These are phyloP conservation scores for Ceratobasidium theobromae DNA, from an alignment of 1,284 basidiomycete species.

Conservation along the genomic window DNA sequence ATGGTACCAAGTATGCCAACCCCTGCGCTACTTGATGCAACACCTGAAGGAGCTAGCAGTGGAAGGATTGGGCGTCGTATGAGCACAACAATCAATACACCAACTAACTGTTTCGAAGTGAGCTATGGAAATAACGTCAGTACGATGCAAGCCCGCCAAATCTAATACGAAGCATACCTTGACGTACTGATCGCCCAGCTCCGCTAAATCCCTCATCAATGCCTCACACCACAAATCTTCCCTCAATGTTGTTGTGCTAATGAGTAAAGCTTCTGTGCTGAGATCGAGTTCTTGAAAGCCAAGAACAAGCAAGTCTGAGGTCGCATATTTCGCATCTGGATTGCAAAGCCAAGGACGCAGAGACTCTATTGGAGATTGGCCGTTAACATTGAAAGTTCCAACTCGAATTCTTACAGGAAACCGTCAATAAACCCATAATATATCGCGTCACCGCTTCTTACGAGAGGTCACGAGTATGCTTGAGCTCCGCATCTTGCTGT, in stretches of 20 bases:
- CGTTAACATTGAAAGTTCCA: slow-evolving; percentile 80
- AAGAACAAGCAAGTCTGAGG: slow-evolving; percentile 64
- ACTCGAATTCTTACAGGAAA: slow-evolving; percentile 54
- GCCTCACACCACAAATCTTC: slow-evolving; percentile 71
- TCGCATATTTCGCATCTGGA: slow-evolving; percentile 36
- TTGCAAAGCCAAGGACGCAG: slow-evolving; percentile 53
- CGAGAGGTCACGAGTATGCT: slow-evolving; percentile 35
- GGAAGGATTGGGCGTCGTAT: slow-evolving; percentile 55
- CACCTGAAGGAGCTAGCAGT: slow-evolving; percentile 51
- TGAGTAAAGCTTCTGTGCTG: slow-evolving; percentile 70
- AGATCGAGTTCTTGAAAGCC: slow-evolving; percentile 77
- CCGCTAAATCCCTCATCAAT: slow-evolving; percentile 66
- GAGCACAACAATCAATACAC: slow-evolving; percentile 68
- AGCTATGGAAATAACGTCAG: slow-evolving; percentile 49
- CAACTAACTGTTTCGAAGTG: slow-evolving; percentile 71
- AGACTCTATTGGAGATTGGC: slow-evolving; percentile 68
- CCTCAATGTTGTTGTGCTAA: slow-evolving; percentile 54
- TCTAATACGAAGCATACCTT: slow-evolving; percentile 51
- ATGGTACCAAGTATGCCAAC: slow-evolving; percentile 73
- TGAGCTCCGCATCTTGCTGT: slow-evolving; percentile 37
- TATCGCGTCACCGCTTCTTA: slow-evolving; percentile 38
- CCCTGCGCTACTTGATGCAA: slow-evolving; percentile 56
- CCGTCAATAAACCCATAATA: neutral
- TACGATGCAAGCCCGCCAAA: neutral
- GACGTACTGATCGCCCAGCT: slow-evolving; percentile 60